Base-by-base conservation (phyloP, 805 yeast genomes). In the Lipomyces kockii region DNA sequence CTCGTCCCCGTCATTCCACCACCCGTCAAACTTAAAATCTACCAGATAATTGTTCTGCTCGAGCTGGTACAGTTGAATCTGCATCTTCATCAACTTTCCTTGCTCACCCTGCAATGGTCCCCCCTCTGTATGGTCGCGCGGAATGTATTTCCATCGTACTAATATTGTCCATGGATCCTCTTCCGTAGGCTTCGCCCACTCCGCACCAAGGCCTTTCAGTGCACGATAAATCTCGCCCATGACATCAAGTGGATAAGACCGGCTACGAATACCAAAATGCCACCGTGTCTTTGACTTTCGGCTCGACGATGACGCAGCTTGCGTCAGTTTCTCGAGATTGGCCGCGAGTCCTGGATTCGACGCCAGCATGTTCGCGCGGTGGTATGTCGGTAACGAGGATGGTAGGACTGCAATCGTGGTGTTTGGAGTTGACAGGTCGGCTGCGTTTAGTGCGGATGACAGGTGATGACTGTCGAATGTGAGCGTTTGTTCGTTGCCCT, bases 141-240 rank as follows among this genome's bases (percentile, higher is more conserved):
- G 82, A 25, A 84, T 83, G 75, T 92, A 92, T 78, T 85, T 89
- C 98, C 98, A 95, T 74, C 98, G 87, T 20, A 94, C 98, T 72
- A 91, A 85, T 66, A 94, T 94, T 0, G 97, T 94, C 98, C 98
- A 94, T 61, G 75, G 74, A 60, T 73, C 75, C 25, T 93, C 97
- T 73, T 93, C 97, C 0, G 93, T 86, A 6, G 98, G 98, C 73
- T 89, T 88, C 9, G 95, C 91, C 98, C 98, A 95, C 78, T 95
- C 98, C 0, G 98, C 98, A 0, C 97, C 98, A 63, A 95, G 81
- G 74, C 91, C 92, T 79, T 91, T 91, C 76, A 95, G 83, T 0
- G 98, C 98, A 58, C 97, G 84, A 80, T 95, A 95, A 56, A 95
- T 93, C 77, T 95, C 99, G 34, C 98, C 97, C 98, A 95, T 95